Base-by-base conservation (phyloP, 352 stramenopile species). In the Chrysophaeum taylorii region DNA sequence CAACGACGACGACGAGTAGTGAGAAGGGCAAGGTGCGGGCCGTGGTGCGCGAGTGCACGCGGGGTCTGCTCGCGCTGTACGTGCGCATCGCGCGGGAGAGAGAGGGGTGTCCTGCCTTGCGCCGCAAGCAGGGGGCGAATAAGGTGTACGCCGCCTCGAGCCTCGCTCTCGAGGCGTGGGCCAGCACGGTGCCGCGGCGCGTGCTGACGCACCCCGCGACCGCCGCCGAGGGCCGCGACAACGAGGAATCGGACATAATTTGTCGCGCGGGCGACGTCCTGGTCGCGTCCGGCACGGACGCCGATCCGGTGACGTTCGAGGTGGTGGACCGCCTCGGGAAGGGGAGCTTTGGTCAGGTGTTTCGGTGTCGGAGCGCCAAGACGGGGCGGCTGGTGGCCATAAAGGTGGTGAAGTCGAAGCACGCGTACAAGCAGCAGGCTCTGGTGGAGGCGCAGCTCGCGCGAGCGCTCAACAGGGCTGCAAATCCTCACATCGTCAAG, bases 361-460 rank as follows among this genome's bases (percentile, higher is more conserved):
- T 98, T 35, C 84, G 87, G 69, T 98, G 93, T 73, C 71, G 92
- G 15, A 86, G 96, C 68, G 35, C 73, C 64, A 76, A 81, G 57
- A 93, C 85, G 21, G 81, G 87, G 53, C 75, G 89, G 61, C 79
- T 88, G 18, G 90, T 98, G 12, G 95, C 94, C 0, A 79, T 99
- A 63, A 99, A 99, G 82, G 93, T 99, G 76, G 93, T 98, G 33
- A 97, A 97, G 76, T 98, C 96, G 78, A 95, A 94, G 68, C 82
- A 85, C 25, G 91, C 91, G 42, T 98, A 97, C 77, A 88, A 86
- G 31, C 81, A 92, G 61, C 94, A 98, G 78, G 92, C 93, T n/a
- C 78, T 94, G 7, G 79, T 96, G 23, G 94, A 99, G 78, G 95
- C 98, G 74, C 82, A 96, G 77, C 83, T 99, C 14, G 86, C 97